Base-by-base conservation (phyloP, 202 grass and related monocot genomes). In the Brachypodium distachyon region DNA sequence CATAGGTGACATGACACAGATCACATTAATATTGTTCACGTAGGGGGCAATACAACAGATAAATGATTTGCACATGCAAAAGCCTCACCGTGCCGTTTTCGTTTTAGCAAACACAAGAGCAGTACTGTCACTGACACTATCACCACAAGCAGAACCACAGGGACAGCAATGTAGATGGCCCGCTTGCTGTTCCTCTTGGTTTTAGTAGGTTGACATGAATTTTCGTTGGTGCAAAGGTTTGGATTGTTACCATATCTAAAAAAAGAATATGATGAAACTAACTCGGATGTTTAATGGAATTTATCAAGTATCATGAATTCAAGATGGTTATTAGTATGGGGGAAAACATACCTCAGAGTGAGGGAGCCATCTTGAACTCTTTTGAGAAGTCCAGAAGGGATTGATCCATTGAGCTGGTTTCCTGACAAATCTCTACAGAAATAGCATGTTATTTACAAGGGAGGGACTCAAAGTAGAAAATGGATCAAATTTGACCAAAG, bases 351-450 rank as follows among this genome's bases (percentile, higher is more conserved):
- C 93, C 81, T 88, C 64, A 96, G 40, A 55, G 32, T 83, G 18
- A 87, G 50, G 34, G 31, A 57, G 18, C 91, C 87, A 66, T 79
- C 85, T 83, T 86, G 38, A 53, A 36, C 56, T 79, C 67, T 85
- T 67, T 82, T 74, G 4, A 85, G 60, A 16, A 96, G 87, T 17
- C 61, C 39, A 12, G 82, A 38, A 29, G 89, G 89, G 19, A 96
- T 82, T 46, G 82, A 60, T 62, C 86, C 86, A 42, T 26, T 83
- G 9, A 92, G 75, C 31, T 88, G 46, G 60, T 96, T 96, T n/a
- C 44, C 74, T 32, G 84, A 60, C 81, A 93, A 81, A 83, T 94
- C 77, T 60, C 91, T 93, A 42, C 28, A n/a, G n/a, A n/a, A n/a
- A n/a, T n/a, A n/a, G n/a, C n/a, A n/a, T n/a, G n/a, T n/a, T n/a